Evolutionary conservation across 768 basidiomycete genomes (phyloP).

Genomic region (Mycena kentingensis): DNA sequence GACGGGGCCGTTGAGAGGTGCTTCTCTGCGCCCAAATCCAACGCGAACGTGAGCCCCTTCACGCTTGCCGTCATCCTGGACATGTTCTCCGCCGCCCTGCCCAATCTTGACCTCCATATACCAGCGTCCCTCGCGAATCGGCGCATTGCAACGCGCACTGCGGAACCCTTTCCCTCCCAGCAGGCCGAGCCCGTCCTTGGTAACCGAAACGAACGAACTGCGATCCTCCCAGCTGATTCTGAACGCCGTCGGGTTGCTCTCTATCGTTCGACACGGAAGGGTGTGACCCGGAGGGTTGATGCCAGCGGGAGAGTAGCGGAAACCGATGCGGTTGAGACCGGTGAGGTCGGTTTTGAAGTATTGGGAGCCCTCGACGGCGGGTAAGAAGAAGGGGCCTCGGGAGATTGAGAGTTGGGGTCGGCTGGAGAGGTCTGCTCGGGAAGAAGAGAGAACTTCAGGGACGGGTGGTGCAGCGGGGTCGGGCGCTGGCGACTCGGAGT

Average conservation of each 20-base stretch:
- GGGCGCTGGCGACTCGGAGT: conserved; percentile 60
- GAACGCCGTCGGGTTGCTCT: conserved; percentile 67
- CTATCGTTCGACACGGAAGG: conserved; percentile 76
- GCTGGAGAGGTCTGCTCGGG: conserved; percentile 69
- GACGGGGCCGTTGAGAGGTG: conserved; percentile 89
- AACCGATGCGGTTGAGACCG: conserved; percentile 75
- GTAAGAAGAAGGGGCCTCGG: conserved; percentile 70
- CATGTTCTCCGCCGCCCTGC: conserved; percentile 67
- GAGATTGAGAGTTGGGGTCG: conserved; percentile 74
- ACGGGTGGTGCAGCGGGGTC: too few species aligned
- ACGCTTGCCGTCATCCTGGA: conserved; percentile 46
- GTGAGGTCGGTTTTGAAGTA: conserved; percentile 72
- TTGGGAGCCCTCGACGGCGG: conserved; percentile 53
- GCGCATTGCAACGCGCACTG: conserved; percentile 86
- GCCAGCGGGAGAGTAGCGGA: conserved; percentile 80
- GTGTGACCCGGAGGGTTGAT: conserved; percentile 60
- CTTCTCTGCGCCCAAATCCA: conserved; percentile 91
- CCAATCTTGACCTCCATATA: conserved; percentile 89
- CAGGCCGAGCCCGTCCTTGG: conserved; percentile 74
- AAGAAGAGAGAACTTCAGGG: conserved; percentile 61
- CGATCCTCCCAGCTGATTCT: conserved; percentile 93
- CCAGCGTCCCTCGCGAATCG: conserved; percentile 88
- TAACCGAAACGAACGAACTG: conserved; percentile 75
- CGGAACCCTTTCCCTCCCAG: conserved; percentile 88
- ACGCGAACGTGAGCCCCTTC: conserved; percentile 85